Conservation (phyloP, 2,329 filamentous ascomycete genomes). For the Colletotrichum filicis region DNA sequence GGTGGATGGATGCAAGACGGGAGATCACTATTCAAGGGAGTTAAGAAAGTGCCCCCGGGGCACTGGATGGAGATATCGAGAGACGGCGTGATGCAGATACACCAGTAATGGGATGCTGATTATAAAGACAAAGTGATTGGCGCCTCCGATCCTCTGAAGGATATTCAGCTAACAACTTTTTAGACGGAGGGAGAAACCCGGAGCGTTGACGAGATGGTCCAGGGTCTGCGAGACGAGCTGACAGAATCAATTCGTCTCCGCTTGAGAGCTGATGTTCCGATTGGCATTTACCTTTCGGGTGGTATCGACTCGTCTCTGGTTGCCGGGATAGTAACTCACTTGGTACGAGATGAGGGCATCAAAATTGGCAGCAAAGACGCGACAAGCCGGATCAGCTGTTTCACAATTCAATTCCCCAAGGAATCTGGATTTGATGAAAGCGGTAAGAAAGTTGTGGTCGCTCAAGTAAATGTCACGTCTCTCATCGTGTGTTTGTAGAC, state of each 20-base stretch:
- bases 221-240: conserved; percentile 58
- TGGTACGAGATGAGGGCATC: conserved; percentile 57
- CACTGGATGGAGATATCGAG: conserved; percentile 54
- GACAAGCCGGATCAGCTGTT: conserved; percentile 45
- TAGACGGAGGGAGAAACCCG: conserved; percentile 50
- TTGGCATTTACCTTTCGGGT: conserved; percentile 66
- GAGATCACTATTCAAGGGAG: conserved; percentile 60
- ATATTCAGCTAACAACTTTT: neutral
- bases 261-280: conserved; percentile 65
- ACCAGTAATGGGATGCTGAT: conserved; percentile 63
- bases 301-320: conserved; percentile 68
- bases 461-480: neutral
- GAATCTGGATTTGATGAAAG: conserved; percentile 61
- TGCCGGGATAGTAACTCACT: conserved; percentile 64
- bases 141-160: rapidly evolving
- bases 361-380: conserved; percentile 53
- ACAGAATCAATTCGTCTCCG: conserved; percentile 62
- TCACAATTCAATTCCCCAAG: conserved; percentile 63
- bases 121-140: conserved; percentile 60
- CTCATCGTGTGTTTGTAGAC: neutral
- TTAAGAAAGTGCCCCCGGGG: conserved; percentile 55
- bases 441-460: conserved; percentile 36
- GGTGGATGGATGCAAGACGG: conserved; percentile 56
- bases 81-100: conserved; percentile 46
- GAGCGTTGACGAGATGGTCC: conserved; percentile 61